Evolutionary conservation across 306 rosid genomes (phyloP).

Genomic region (Oxytropis ochrocephala): DNA sequence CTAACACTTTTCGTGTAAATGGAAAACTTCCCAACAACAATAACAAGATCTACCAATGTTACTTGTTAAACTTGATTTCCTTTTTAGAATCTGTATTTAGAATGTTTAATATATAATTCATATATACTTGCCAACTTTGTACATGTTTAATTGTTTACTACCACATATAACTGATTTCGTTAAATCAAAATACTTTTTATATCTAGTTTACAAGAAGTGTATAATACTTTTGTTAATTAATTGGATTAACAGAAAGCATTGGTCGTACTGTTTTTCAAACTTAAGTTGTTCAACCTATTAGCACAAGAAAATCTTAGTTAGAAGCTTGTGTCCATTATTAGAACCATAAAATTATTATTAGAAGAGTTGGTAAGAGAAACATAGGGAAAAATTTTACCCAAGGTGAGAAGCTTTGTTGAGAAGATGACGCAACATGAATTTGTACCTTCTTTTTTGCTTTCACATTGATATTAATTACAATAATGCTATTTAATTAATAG

Average conservation of each 20-base stretch:
- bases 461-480: no score
- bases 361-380: conserved; percentile 21
- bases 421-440: background rate
- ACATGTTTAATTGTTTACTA: background rate
- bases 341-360: conserved; percentile 7
- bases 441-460: background rate
- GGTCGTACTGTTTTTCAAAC: conserved; percentile 13
- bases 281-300: conserved; percentile 24
- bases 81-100: background rate
- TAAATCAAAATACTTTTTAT: conserved; percentile 2
- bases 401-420: conserved; percentile 12
- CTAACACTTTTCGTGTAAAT: conserved; percentile 15
- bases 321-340: background rate
- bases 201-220: background rate
- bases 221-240: background rate
- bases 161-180: background rate
- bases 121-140: background rate
- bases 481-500: no score
- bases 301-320: conserved; percentile 7
- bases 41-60: background rate
- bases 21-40: conserved; percentile 12
- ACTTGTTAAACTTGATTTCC: conserved; percentile 28
- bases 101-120: conserved; percentile 3
- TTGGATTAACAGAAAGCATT: conserved; percentile 7
- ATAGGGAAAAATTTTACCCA: background rate